Base-by-base conservation (phyloP, 129 eudicot species). In the Solidago caesia region DNA sequence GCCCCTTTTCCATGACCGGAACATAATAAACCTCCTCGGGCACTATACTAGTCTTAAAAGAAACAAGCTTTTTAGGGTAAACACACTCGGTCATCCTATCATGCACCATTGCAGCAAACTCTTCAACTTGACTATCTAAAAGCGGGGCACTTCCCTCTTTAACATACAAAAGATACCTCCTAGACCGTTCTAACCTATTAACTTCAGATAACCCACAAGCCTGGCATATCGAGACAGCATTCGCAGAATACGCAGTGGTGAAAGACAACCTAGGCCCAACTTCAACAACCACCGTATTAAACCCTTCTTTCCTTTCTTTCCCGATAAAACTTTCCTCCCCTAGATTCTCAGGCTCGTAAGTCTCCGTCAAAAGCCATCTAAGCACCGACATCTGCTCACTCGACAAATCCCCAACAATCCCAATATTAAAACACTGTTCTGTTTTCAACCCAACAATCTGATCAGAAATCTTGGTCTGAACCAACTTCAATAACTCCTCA, bases 31-130 rank as follows among this genome's bases (percentile, higher is more conserved):
- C 96, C 72, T 88, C 92, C 59, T 90, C 98, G 0, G 96, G 98
- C 47, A 86, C 86, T 27, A 88, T 65, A 69, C 68, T 84, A 2
- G 92, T 93, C 64, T 85, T 86, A 68, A 90, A 93, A 4, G 97
- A 88, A 51, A 82, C 79, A 7, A 93, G 89, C 64, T 81, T 90
- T 53, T 76, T 62, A 27, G 65, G 78, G 62, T 90, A 93, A 27
- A 90, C 85, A 78, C 96, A 93, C 71, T 93, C 97, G 0, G 98
- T 93, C 98, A 93, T 93, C 10, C 96, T 68, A 78, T 93, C 98
- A 61, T 88, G 93, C 75, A 93, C 98, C 84, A 90, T 84, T 5
- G 97, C 88, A 73, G 93, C 86, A 84, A 93, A 88, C n/a, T 90
- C 97, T 26, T 72, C 63, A 41, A 93, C 81, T 62, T 93, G 98